A percentile compares a stretch with the other conserved stretches of the same genome.
Evolutionary conservation across 1,284 basidiomycete species (phyloP).

Genomic region (Dichomitus squalens): DNA sequence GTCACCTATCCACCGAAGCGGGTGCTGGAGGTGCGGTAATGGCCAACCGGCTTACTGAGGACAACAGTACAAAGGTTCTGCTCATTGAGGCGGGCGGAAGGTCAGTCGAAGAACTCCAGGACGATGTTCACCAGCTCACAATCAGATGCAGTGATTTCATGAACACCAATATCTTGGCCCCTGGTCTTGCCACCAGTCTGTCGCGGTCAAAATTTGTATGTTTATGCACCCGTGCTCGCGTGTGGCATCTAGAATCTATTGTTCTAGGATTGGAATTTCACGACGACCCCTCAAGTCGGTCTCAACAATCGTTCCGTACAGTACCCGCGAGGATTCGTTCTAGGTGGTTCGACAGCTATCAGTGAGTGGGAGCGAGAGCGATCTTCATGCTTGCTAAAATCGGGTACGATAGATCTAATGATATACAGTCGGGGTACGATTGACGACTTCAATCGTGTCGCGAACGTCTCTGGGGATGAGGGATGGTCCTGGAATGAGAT

Average conservation of each 20-base stretch:
- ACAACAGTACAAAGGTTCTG: constrained; percentile 19
- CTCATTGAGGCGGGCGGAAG: constrained; percentile 31
- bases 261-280: constrained; percentile 21
- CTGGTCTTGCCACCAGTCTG: not conserved
- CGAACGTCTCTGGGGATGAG: constrained; percentile 6
- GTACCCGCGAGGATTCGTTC: constrained; percentile 19
- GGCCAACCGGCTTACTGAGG: constrained; percentile 31
- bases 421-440: constrained; percentile 4
- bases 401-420: not conserved
- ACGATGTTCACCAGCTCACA: not conserved
- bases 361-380: constrained; percentile 6
- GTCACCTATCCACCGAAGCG: too few relatives aligned
- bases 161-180: constrained; percentile 2
- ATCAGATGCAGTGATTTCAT: constrained; percentile 4
- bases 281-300: constrained; percentile 13
- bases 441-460: constrained; percentile 9
- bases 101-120: not conserved
- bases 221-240: not conserved
- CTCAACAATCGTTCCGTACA: constrained; percentile 9
- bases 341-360: constrained; percentile 16
- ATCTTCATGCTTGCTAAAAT: not conserved
- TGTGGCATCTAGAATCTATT: not conserved
- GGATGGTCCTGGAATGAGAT: constrained; percentile 4
- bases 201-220: constrained; percentile 4
- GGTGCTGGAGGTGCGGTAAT: constrained; percentile 28